Evolutionary conservation across 805 yeast genomes (phyloP).

Genomic region (Candida adriatica): DNA sequence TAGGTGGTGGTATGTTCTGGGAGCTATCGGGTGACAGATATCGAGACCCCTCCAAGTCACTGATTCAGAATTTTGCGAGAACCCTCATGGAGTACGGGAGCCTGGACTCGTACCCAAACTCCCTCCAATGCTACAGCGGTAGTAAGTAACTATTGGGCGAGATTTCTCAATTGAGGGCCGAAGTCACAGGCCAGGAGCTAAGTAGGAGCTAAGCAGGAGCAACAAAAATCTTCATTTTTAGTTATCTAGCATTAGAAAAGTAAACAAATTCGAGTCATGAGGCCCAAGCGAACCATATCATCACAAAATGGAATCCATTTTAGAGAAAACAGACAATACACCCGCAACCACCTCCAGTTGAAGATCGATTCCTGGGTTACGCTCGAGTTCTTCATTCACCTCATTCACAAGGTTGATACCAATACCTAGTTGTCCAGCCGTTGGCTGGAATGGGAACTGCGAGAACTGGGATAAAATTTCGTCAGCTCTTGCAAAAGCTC

Average conservation of each 20-base stretch:
- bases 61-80: slow-evolving; percentile 38
- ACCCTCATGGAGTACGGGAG: slow-evolving; percentile 12
- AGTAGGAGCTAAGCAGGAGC: too few species aligned
- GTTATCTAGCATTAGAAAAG: too few species aligned
- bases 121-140: slow-evolving; percentile 5
- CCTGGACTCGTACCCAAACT: slow-evolving; percentile 9
- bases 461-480: slow-evolving; percentile 77
- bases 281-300: too few species aligned
- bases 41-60: slow-evolving; percentile 28
- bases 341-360: slow-evolving; percentile 89
- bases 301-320: slow-evolving; percentile 82
- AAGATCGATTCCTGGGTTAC: slow-evolving; percentile 41
- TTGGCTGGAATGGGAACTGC: slow-evolving; percentile 73
- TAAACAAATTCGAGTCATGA: too few species aligned
- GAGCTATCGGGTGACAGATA: slow-evolving; percentile 74
- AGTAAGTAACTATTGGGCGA: slow-evolving; percentile 9
- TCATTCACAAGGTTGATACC: slow-evolving; percentile 58
- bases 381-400: slow-evolving; percentile 37
- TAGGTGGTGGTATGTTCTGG: slow-evolving; percentile 96
- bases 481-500: slow-evolving; percentile 91
- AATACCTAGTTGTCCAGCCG: slow-evolving; percentile 55
- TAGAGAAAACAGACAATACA: slow-evolving; percentile 80
- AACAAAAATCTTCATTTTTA: too few species aligned
- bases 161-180: background rate
- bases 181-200: too few species aligned